A percentile compares a stretch with the other conserved stretches of the same genome.
Evolutionary conservation across 805 yeast genomes (phyloP).

Genomic region (Schwanniomyces pseudopolymorphus): DNA sequence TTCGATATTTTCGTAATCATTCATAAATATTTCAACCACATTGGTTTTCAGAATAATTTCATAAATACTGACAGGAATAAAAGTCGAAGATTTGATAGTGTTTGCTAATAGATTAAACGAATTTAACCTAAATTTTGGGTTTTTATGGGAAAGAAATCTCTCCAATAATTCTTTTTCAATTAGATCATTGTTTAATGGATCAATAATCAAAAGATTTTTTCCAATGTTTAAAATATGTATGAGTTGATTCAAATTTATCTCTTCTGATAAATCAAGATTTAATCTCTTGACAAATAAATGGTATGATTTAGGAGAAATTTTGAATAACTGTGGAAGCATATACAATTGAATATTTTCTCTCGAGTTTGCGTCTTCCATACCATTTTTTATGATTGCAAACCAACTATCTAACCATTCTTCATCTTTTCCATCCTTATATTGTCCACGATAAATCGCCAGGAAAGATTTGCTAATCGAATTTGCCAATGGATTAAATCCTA

Average conservation of each 20-base stretch:
- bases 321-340: conserved; percentile 63
- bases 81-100: conserved; percentile 60
- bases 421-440: conserved; percentile 23
- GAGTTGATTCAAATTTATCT: conserved; percentile 36
- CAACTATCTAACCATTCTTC: conserved; percentile 53
- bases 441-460: conserved; percentile 25
- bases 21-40: conserved; percentile 48
- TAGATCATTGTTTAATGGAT: conserved; percentile 6
- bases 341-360: conserved; percentile 55
- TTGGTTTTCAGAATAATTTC: conserved; percentile 39
- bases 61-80: conserved; percentile 48
- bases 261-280: conserved; percentile 16
- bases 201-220: conserved; percentile 47
- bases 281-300: conserved; percentile 31
- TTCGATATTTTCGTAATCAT: conserved; percentile 63
- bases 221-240: conserved; percentile 63
- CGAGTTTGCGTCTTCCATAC: conserved; percentile 28
- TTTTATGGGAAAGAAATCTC: conserved; percentile 46
- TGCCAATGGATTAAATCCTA: conserved; percentile 61
- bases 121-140: conserved; percentile 45
- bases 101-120: conserved; percentile 61
- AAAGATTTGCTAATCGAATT: conserved; percentile 64
- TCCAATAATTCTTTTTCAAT: conserved; percentile 1
- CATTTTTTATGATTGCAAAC: conserved; percentile 38
- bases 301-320: conserved; percentile 46